Evolutionary conservation across 176 grass and related monocot species (phyloP), one percentile per base, ranked within the genome.

Genomic region (Juncus effusus): DNA sequence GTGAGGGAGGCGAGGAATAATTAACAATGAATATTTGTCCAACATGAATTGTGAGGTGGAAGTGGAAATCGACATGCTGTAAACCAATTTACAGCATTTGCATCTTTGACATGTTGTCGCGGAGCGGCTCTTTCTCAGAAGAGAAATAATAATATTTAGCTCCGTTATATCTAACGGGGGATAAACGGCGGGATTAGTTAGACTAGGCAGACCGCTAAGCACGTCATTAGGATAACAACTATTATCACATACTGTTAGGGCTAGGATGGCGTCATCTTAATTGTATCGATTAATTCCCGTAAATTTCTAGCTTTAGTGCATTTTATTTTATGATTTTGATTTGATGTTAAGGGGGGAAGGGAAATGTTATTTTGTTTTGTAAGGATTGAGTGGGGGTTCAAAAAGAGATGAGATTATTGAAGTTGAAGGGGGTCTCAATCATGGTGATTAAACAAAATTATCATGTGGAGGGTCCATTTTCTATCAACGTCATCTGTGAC

Each of bases 401-500:
- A 37, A 45, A 70, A 51, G 54, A 10, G 10, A 62, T 54, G 10
- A 62, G 10, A 45, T 36, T 53, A 15, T 16, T 14, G 36, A 7
- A n/a, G 65, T 40, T 36, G 10, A 72, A 58, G 56, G 42, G 52
- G 69, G 69, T 66, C 56, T 12, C 52, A 57, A 79, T 79, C 50
- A 79, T 69, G 54, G 16, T 11, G 54, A 56, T 63, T 79, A 79
- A 79, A 79, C 5, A 63, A 79, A 63, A 38, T 79, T 79, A 79
- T 79, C 77, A 10, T 79, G 7, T 3, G 28, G 51, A 69, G 55
- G 61, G 77, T 65, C 68, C 54, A 54, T 38, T 69, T 16, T 42
- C 19, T 47, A 9, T 6, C 9, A 38, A 54, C 74, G 79, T 95
- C 85, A 83, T 42, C 56, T 39, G 57, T 62, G 79, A 95, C 79